Base-by-base conservation (phyloP, 345 rosid genomes). In the Corymbia maculata region DNA sequence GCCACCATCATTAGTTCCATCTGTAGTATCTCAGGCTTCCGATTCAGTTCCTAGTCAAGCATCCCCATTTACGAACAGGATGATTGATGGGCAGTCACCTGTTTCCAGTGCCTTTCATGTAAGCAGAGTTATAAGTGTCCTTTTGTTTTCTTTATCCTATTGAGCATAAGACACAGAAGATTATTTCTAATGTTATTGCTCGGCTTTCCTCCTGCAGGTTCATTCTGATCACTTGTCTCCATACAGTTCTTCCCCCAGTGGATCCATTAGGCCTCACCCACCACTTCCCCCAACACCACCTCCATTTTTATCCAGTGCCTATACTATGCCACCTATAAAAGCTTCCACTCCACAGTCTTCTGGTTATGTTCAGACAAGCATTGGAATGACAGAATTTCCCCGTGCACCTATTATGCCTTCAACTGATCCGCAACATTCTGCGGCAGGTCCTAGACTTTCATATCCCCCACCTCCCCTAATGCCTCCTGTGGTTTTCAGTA, bases 211-310 rank as follows among this genome's bases (percentile, higher is more conserved):
- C 87, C 91, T 89, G 93, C 93, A 96, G 98, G 95, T 90, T 87
- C 95, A 91, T 86, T 87, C 94, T 13, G 98, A 95, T 86, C 93
- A 92, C 90, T 51, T 87, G n/a, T 90, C 96, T 68, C 86, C 92
- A 52, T 91, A 87, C 52, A 88, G 87, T 87, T 87, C 93, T 86
- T 95, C 97, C 64, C 95, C 96, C 28, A 92, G 96, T 91, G 96
- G 97, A 92, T 93, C 97, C 88, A 89, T 93, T 57, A 93, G 98
- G 94, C 96, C 94, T 92, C 94, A 93, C 88, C 97, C 97, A 42
- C 97, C 98, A 15, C 97, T 94, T 90, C 99, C 98, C 88, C 97
- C 96, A 59, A 93, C 96, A 49, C 95, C 96, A 51, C 97, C 97
- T 88, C 99, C 98, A 42, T 95, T 95, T 91, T 93, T 99, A 82